Evolutionary conservation across 306 rosid species (phyloP).

Genomic region (Cajanus cajan): DNA sequence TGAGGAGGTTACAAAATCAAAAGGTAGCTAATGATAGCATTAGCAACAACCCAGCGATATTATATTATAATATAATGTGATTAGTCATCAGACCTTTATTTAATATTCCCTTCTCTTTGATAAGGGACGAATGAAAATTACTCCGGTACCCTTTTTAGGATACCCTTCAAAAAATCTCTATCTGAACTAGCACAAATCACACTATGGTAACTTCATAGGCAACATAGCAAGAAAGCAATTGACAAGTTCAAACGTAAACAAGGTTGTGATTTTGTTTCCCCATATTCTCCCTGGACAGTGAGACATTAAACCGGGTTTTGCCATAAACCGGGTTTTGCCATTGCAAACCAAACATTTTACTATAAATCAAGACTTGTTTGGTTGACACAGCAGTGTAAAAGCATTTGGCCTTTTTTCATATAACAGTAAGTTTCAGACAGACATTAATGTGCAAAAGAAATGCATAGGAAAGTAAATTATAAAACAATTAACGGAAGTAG

Average conservation of each 20-base stretch:
- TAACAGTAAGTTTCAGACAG: slow-evolving; percentile 24
- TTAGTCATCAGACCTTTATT: not conserved
- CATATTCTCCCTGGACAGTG: not conserved
- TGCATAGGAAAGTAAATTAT: not conserved
- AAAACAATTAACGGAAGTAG: not conserved
- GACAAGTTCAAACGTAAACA: not conserved
- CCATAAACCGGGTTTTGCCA: not conserved
- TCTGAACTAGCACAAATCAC: not conserved
- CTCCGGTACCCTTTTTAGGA: not conserved
- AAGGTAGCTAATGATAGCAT: not conserved
- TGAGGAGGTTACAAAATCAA: not conserved
- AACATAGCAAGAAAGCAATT: not conserved
- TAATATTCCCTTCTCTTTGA: not conserved
- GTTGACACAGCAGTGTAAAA: not conserved
- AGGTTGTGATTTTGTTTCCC: not conserved
- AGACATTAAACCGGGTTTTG: not conserved
- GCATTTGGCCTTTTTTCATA: slow-evolving; percentile 16
- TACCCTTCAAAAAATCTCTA: not conserved
- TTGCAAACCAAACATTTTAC: not conserved
- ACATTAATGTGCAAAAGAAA: not conserved
- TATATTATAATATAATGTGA: not conserved
- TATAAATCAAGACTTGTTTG: not conserved
- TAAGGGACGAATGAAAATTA: not conserved
- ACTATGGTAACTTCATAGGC: not conserved
- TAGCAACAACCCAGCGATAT: not conserved